Evolutionary conservation across 2,329 filamentous ascomycete genomes (phyloP), one percentile per base, ranked within the genome.

Genomic region (Ophiocordyceps robertsii): DNA sequence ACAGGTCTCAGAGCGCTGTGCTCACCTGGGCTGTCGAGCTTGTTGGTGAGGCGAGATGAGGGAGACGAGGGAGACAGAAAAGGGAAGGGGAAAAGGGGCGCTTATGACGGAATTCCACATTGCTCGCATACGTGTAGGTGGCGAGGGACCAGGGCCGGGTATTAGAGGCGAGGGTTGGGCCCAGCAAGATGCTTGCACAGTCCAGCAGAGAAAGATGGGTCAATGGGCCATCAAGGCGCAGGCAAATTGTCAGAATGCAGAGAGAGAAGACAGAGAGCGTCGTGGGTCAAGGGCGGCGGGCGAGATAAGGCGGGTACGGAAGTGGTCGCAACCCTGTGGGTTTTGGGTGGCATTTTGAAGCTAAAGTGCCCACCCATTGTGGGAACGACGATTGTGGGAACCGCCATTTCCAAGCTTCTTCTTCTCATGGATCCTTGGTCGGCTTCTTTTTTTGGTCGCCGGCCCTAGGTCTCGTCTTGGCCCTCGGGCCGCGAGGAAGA

Each of bases 1-100:
- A 54, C 47, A 43, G 32, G 51, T 53, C 50, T 51, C 52, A 50
- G 29, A 46, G 43, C 24, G 43, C 17, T 24, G 41, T 37, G 24
- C n/a, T 39, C 37, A 33, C 32, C 32, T 17, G n/a, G 33, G 6
- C 11, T 14, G 33, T 17, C 17, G 13, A 16, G 9, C 16, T 36
- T 36, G 33, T 36, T 36, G 33, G n/a, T 14, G 12, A 13, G 33
- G 17, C 17, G 33, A 10, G 33, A 36, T 17, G 33, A 16, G n/a
- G 33, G 17, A 36, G 33, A 36, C 9, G 9, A 36, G 33, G 40
- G 14, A 19, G 37, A 27, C 19, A 31, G 37, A 42, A 36, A 16
- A 33, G 37, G 14, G 27, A 41, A 16, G 12, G 35, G 17, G 37
- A 27, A 29, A 24, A 39, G 37, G 40, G 39, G 37, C n/a, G 21